A percentile compares a stretch with the other conserved stretches of the same genome.
These are phyloP conservation scores for Penicillium freii DNA, from an alignment of 2,329 filamentous ascomycete species.

Conservation along the genomic window DNA sequence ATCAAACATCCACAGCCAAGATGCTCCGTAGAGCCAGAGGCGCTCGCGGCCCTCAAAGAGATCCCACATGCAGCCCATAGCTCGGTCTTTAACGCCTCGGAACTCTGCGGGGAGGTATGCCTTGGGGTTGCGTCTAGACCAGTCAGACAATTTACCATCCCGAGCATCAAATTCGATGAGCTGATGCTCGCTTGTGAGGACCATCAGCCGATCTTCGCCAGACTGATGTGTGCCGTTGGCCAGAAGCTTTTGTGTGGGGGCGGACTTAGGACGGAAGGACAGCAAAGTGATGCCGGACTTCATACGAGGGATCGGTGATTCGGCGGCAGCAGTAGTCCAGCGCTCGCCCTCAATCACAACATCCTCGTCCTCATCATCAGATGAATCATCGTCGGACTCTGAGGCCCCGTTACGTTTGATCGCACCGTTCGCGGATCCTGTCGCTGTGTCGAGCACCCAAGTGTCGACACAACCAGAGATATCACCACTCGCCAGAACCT, in stretches of 20 bases:
- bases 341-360: slow-evolving; percentile 58
- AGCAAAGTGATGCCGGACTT: slow-evolving; percentile 64
- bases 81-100: slow-evolving; percentile 70
- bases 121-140: slow-evolving; percentile 82
- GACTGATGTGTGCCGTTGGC: slow-evolving; percentile 44
- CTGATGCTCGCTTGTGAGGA: slow-evolving; percentile 64
- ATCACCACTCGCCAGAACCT: slow-evolving; percentile 75
- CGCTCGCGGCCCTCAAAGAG: slow-evolving; percentile 56
- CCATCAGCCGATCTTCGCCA: slow-evolving; percentile 55
- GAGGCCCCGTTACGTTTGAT: slow-evolving; percentile 45
- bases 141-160: slow-evolving; percentile 74
- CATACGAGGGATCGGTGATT: slow-evolving; percentile 67
- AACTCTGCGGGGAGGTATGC: slow-evolving; percentile 72
- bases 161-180: slow-evolving; percentile 77
- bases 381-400: slow-evolving; percentile 48
- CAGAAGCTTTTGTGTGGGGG: slow-evolving; percentile 18
- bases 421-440: slow-evolving; percentile 36
- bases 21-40: slow-evolving; percentile 82
- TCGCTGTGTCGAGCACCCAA: slow-evolving; percentile 66
- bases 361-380: slow-evolving; percentile 52
- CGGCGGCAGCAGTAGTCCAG: slow-evolving; percentile 74
- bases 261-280: slow-evolving; percentile 58
- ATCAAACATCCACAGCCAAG: slow-evolving; percentile 92
- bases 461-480: slow-evolving; percentile 82
- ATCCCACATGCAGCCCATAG: slow-evolving; percentile 85